Conservation (phyloP, 129 eudicot species). For the Tagetes patula region DNA sequence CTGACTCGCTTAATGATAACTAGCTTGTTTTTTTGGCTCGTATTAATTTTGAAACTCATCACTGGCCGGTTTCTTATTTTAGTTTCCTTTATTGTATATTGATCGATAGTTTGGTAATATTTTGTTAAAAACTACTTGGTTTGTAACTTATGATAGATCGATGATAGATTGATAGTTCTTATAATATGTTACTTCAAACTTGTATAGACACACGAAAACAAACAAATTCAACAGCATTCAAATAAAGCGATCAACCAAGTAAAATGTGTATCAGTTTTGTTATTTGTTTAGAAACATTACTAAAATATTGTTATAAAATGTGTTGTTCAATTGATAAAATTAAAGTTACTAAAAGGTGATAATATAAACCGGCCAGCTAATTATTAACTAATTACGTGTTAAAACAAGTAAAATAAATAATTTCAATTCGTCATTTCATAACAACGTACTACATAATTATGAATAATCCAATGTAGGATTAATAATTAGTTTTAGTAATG, state of each 20-base stretch:
- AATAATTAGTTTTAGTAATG: background rate
- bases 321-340: background rate
- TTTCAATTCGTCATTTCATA: background rate
- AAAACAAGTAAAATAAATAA: background rate
- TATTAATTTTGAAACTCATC: background rate
- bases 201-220: too few relatives aligned
- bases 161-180: too few relatives aligned
- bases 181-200: too few relatives aligned
- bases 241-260: too few relatives aligned
- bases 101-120: background rate
- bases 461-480: background rate
- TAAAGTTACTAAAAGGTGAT: background rate
- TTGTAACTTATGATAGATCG: too few relatives aligned
- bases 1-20: background rate
- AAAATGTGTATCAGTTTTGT: too few relatives aligned
- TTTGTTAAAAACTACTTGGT: too few relatives aligned
- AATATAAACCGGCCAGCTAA: background rate
- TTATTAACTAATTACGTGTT: background rate
- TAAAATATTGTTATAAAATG: too few relatives aligned
- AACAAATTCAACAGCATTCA: too few relatives aligned
- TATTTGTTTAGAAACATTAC: too few relatives aligned
- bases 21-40: background rate
- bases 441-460: background rate
- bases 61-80: background rate
- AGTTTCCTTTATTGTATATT: background rate